Percentiles rank a stretch among this genome's conserved stretches.
Conservation (phyloP, 1,284 basidiomycete species). For the Leccinum ponderosum region DNA sequence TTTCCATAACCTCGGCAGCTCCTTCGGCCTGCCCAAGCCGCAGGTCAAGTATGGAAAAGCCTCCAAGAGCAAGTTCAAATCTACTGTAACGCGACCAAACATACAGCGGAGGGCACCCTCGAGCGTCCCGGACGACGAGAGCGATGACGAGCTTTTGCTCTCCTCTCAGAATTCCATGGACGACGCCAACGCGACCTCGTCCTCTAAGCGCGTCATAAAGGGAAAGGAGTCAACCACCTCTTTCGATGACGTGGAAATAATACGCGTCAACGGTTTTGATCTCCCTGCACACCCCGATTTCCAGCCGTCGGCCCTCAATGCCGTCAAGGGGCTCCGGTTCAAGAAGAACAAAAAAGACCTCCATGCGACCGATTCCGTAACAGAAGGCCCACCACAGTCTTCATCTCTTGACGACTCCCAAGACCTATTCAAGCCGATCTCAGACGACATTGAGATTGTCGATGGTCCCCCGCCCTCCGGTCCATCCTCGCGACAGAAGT, state of each 20-base stretch:
- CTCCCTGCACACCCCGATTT: constrained; percentile 26
- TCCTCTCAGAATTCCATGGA: constrained; percentile 28
- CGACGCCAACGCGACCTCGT: constrained; percentile 9
- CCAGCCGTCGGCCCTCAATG: constrained; percentile 13
- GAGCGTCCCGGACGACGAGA: constrained; percentile 15
- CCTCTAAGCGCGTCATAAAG: constrained; percentile 13
- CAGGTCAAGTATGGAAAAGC: constrained; percentile 1
- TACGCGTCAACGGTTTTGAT: constrained; percentile 19
- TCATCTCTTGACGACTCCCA: constrained; percentile 29
- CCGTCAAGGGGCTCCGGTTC: constrained; percentile 35
- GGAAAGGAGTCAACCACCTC: not conserved
- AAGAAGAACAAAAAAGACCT: constrained; percentile 30
- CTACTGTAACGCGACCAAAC: not conserved
- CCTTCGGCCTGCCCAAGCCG: constrained; percentile 16
- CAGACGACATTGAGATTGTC: constrained; percentile 15
- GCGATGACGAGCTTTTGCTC: constrained; percentile 34
- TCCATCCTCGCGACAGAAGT: not conserved
- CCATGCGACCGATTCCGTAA: not conserved
- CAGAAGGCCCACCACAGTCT: constrained; percentile 18
- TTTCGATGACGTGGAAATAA: constrained; percentile 7
- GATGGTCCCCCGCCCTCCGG: not conserved
- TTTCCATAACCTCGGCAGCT: constrained; percentile 27
- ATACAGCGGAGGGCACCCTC: not conserved
- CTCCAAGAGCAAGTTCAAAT: constrained; percentile 16
- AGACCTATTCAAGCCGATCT: constrained; percentile 23